Evolutionary conservation across 148 eudicot genomes (phyloP).

Genomic region (Mesembryanthemum crystallinum): DNA sequence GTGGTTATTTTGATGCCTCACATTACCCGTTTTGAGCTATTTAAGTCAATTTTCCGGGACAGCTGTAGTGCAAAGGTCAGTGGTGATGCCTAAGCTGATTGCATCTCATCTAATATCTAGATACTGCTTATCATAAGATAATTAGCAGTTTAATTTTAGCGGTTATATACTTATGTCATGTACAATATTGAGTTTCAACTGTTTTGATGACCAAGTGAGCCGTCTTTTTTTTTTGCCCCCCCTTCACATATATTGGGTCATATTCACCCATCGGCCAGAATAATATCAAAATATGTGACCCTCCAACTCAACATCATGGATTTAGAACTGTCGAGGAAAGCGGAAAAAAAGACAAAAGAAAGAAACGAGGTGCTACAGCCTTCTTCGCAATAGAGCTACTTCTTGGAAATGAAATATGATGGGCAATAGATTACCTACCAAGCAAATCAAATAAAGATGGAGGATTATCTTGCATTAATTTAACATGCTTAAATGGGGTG

Average conservation of each 20-base stretch:
- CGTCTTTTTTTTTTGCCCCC: background rate
- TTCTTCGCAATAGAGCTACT: background rate
- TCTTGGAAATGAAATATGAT: background rate
- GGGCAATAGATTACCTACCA: background rate
- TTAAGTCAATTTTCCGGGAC: constrained; percentile 38
- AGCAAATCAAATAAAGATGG: background rate
- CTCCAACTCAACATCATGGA: too few species aligned
- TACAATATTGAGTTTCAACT: background rate
- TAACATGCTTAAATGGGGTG: background rate
- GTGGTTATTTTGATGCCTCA: constrained; percentile 81
- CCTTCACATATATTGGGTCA: background rate
- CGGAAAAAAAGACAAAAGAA: too few species aligned
- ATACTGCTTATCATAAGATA: background rate
- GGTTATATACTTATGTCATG: background rate
- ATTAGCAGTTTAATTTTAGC: background rate
- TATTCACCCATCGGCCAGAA: background rate
- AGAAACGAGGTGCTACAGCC: background rate
- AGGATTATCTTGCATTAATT: background rate
- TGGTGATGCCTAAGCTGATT: constrained; percentile 7
- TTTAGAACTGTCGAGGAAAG: too few species aligned
- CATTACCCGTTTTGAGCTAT: constrained; percentile 35
- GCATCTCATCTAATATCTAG: background rate
- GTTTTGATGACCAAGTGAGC: background rate
- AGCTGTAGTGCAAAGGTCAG: constrained; percentile 57
- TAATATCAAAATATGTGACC: too few species aligned